Conservation (phyloP, 1,139 yeast genomes). For the Pichia sp. region DNA sequence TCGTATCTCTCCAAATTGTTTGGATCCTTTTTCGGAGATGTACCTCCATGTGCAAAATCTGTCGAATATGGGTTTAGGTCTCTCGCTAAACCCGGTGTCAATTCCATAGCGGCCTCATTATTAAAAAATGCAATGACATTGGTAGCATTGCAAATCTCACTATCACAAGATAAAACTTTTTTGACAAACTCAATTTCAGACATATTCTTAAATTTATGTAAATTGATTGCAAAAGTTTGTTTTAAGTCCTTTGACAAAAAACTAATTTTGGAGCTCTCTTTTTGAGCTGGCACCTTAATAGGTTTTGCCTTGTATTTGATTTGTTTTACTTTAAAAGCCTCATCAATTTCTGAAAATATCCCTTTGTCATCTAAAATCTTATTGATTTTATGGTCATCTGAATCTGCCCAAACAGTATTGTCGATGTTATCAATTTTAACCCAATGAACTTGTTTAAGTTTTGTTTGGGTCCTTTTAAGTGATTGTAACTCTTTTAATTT, state of each 20-base stretch:
- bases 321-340: conserved; percentile 62
- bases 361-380: conserved; percentile 60
- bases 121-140: conserved; percentile 66
- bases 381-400: conserved; percentile 37
- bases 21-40: conserved; percentile 48
- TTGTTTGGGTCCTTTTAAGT: conserved; percentile 45
- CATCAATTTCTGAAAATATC: conserved; percentile 69
- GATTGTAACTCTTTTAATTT: conserved; percentile 8
- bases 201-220: conserved; percentile 49
- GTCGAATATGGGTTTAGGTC: conserved; percentile 61
- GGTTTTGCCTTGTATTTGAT: conserved; percentile 14
- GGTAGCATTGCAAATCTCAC: conserved; percentile 42
- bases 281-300: background rate
- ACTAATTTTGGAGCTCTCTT: conserved; percentile 35
- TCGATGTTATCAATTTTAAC: conserved; percentile 66
- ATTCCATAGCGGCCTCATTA: conserved; percentile 58
- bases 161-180: conserved; percentile 57
- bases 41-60: conserved; percentile 22
- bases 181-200: conserved; percentile 49
- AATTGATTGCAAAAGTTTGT: conserved; percentile 73
- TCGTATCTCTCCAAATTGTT: conserved; percentile 71
- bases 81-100: conserved; percentile 54
- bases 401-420: conserved; percentile 75
- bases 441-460: conserved; percentile 93
- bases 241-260: conserved; percentile 64